Base-by-base conservation (phyloP, 1,139 yeast genomes). In the Ogataea hybrid region DNA sequence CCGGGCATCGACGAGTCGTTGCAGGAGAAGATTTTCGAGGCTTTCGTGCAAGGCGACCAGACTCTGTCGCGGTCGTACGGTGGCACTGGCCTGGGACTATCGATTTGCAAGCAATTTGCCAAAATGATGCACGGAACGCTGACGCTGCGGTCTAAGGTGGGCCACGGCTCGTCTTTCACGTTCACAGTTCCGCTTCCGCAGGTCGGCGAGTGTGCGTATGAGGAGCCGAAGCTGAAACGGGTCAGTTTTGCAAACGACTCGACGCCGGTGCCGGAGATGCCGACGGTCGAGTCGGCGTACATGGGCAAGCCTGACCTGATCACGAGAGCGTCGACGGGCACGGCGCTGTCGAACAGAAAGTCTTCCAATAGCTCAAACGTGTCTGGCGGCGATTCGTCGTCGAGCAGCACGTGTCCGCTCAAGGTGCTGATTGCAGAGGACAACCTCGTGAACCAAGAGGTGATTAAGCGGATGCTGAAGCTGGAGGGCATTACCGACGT, bases 41-140 rank as follows among this genome's bases (percentile, higher is more conserved):
- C 97, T 3, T 92, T 92, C 67, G 88, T 88, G 25, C 98, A 90
- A 65, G 97, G 97, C 33, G 97, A 92, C 57, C 97, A 90, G 63
- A 89, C 97, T 0, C 71, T 90, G 28, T 84, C 95, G 3, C 73
- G 96, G 61, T 86, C 90, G 42, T 85, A 86, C 59, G 96, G 97
- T 44, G 98, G 98, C 52, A 89, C 97, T 0, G 98, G 98, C 7
- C 70, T 92, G 41, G 98, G 98, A 2, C 73, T 92, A 37, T 87
- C 96, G 0, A 90, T 92, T 59, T 90, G 97, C 63, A 75, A 90
- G 46, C 97, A 92, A 64, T 73, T 92, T 48, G 95, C 96, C 1
- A 77, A 76, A 28, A 81, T 90, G 81, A 87, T 90, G 90, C 77
- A 83, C 43, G 96, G 96, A 45, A 82, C 87, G 0, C 75, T 92